Evolutionary conservation across 1,284 basidiomycete species (phyloP), one percentile per base, ranked within the genome.

Genomic region (Flammula alnicola): DNA sequence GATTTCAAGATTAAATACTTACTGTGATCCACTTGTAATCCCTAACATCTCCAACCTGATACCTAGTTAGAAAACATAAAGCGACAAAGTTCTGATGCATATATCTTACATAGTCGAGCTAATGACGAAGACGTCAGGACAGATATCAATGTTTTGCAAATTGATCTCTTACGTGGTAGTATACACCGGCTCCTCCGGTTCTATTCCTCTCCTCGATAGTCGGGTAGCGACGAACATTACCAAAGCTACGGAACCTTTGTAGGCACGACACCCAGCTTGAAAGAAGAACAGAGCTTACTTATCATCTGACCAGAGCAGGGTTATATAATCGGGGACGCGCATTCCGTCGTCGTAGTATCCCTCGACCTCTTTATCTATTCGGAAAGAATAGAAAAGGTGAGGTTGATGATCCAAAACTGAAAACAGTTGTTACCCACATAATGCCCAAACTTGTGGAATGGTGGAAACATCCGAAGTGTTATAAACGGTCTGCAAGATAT

Each of bases 291-390:
- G 17, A 6, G 58, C 76, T 35, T 43, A 81, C 80, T 82, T 83
- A 60, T 84, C 83, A 53, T 84, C 83, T 1, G 79, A 68, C 82
- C 82, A 85, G 17, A 85, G 66, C 7, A 84, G 64, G 9, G 78
- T 77, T 17, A 84, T 72, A 57, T 81, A 79, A 42, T 83, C 81
- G 0, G 77, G 76, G 5, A 80, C 75, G 19, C 70, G 66, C 67
- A 86, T 69, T 3, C 83, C 83, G 50, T 80, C 73, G 37, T 83
- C 80, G 58, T 83, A 88, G 63, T 85, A 88, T 0, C 78, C 81
- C 59, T 84, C 78, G 16, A 88, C 86, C 58, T 87, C 84, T 63
- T 85, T 84, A 59, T 80, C 77, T 79, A 19, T 44, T 22, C 30
- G 17, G 17, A 29, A 49, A 30, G 12, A 3, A 11, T 25, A 44